These are phyloP conservation scores for Nigrospora oryzae DNA, from an alignment of 2,329 filamentous ascomycete species.

Conservation along the genomic window DNA sequence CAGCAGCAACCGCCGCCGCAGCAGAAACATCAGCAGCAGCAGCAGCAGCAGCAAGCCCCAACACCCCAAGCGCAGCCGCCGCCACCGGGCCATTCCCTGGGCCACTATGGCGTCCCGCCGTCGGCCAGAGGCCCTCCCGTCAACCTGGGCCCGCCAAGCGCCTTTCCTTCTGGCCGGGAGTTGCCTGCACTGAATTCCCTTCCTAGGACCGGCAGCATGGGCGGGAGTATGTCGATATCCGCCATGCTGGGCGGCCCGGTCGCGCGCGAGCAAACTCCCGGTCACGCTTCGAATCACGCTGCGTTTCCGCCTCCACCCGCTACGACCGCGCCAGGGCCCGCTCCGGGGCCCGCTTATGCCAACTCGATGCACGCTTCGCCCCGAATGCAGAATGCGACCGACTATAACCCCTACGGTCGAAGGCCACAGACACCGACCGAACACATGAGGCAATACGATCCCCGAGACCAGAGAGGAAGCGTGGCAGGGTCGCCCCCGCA, in stretches of 20 bases:
- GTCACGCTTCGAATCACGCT: conserved; percentile 20
- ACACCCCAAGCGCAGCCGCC: conserved; percentile 6
- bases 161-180: conserved; percentile 20
- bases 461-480: conserved; percentile 30
- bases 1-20: background rate
- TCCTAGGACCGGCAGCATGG: conserved; percentile 34
- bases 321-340: conserved; percentile 26
- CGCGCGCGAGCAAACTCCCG: conserved; percentile 32
- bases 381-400: conserved; percentile 44
- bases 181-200: conserved; percentile 26
- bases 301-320: conserved; percentile 33
- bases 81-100: conserved; percentile 18
- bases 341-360: conserved; percentile 36
- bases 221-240: conserved; percentile 54
- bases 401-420: conserved; percentile 49
- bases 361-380: conserved; percentile 46
- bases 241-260: conserved; percentile 43
- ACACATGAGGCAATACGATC: conserved; percentile 47
- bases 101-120: conserved; percentile 17
- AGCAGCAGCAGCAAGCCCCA: background rate
- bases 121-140: conserved; percentile 17
- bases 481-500: conserved; percentile 38
- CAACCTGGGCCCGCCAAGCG: conserved; percentile 17
- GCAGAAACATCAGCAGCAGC: background rate
- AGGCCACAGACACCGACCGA: conserved; percentile 65